Evolutionary conservation across 2,329 filamentous ascomycete genomes (phyloP), one percentile per base, ranked within the genome.

Genomic region (Tetracladium maxilliforme): DNA sequence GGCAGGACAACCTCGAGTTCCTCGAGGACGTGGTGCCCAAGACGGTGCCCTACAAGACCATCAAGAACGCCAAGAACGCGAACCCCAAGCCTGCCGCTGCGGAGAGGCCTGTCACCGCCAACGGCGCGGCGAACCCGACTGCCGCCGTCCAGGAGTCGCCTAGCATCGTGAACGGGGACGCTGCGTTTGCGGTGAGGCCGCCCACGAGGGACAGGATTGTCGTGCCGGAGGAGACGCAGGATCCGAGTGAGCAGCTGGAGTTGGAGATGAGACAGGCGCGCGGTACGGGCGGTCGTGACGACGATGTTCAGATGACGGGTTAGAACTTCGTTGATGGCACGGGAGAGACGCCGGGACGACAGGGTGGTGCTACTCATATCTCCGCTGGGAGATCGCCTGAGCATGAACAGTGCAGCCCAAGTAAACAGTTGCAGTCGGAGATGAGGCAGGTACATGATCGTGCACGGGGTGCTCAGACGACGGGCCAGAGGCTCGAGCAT

Each of bases 1-100:
- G 83, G 45, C 73, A 84, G 33, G 90, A 95, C 50, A 92, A 92
- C 47, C 75, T 98, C 25, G 86, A 98, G 49, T 98, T 98, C 45
- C 69, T 98, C 10, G 66, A 79, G 33, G 90, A 98, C 50, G 70
- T 92, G 14, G 79, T 94, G 19, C 90, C 90, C 29, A 79, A 78
- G 47, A 94, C 86, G 2, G 69, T 75, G 6, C 73, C 81, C 10
- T 92, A 73, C 56, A 81, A 79, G 45, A 69, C 80, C 37, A 69
- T 79, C 53, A 87, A 84, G 55, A 72, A 72, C 19, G n/a, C n/a
- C 41, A 69, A 73, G 22, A 48, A 69, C 34, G 59, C 66, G 2
- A 54, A 52, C 8, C 56, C 59, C 2, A 59, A 54, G 4, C 59
- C 64, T 24, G 55, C 61, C 36, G 55, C 51, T 42, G 51, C 52